phyloP scores from a whole-genome alignment of 352 stramenopile species.

The Globisporangium mamillatum region DNA sequence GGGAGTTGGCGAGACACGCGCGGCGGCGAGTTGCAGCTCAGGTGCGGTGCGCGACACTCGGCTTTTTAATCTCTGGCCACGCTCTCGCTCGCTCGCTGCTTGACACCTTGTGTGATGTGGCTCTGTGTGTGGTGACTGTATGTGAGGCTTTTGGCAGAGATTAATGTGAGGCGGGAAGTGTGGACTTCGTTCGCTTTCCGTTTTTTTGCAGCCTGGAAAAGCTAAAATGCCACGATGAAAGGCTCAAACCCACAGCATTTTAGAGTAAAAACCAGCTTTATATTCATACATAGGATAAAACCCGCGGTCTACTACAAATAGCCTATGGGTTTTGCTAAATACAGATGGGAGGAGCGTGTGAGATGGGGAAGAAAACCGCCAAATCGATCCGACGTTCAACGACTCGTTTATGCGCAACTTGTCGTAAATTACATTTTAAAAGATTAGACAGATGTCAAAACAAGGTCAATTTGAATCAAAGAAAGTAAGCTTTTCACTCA shows the following conservation, averaged over 20 bases:
- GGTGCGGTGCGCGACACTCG: neutral
- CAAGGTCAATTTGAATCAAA: too few relatives aligned
- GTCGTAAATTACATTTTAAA: too few relatives aligned
- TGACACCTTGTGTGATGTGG: neutral
- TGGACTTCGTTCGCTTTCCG: neutral
- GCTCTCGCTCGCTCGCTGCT: neutral
- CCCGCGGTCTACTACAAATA: too few relatives aligned
- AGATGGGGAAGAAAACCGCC: too few relatives aligned
- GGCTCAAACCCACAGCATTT: neutral
- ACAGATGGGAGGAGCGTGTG: too few relatives aligned
- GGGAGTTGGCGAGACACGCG: neutral
- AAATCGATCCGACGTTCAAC: neutral
- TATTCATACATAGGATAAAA: too few relatives aligned
- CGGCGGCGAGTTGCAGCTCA: neutral
- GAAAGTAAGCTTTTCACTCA: too few relatives aligned
- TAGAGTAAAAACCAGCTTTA: too few relatives aligned
- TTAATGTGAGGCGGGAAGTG: slow-evolving; percentile 11
- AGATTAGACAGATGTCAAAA: too few relatives aligned
- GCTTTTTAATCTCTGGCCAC: slow-evolving; percentile 2
- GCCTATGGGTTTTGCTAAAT: too few relatives aligned
- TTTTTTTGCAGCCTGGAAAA: too few relatives aligned
- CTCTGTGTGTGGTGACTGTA: too few relatives aligned
- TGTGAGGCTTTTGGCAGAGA: neutral
- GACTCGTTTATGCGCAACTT: neutral
- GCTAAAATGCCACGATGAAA: neutral